These are phyloP conservation scores for Gliomastix tumulicola DNA, from an alignment of 2,329 filamentous ascomycete genomes.

Conservation along the genomic window DNA sequence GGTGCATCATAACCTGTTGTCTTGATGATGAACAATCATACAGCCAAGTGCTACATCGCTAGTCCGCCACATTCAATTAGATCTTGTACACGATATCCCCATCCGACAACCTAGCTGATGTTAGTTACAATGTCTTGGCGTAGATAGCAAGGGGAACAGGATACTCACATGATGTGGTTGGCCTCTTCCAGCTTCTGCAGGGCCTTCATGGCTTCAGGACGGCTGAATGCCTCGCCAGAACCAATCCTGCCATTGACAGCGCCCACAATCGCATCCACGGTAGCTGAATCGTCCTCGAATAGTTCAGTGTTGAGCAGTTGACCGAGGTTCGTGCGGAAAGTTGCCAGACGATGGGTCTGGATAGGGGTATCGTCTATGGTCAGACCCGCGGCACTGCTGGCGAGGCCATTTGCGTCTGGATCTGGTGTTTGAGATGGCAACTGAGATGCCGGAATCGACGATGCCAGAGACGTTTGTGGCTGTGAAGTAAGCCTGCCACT, in stretches of 20 bases:
- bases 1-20: too few relatives aligned
- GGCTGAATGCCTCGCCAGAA: slow-evolving; percentile 55
- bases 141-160: background rate
- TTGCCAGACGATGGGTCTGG: slow-evolving; percentile 53
- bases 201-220: slow-evolving; percentile 68
- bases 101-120: slow-evolving; percentile 40
- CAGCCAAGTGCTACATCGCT: too few relatives aligned
- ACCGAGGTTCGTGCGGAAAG: slow-evolving; percentile 77
- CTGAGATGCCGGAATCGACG: slow-evolving; percentile 72
- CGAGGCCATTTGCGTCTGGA: slow-evolving; percentile 36
- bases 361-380: slow-evolving; percentile 43
- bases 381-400: slow-evolving; percentile 30
- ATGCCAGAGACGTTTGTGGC: slow-evolving; percentile 62
- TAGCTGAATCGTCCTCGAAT: slow-evolving; percentile 82
- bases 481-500: slow-evolving; percentile 26
- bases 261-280: slow-evolving; percentile 65
- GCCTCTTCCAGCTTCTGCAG: slow-evolving; percentile 71
- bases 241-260: slow-evolving; percentile 72
- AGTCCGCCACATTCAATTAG: slow-evolving; percentile 26
- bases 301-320: slow-evolving; percentile 73
- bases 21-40: too few relatives aligned
- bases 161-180: slow-evolving; percentile 87
- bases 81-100: slow-evolving; percentile 67
- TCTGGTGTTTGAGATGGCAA: slow-evolving; percentile 39
- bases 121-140: slow-evolving; percentile 10